A percentile compares a stretch with the other conserved stretches of the same genome.
These are phyloP conservation scores for Solanum boliviense DNA, from an alignment of 257 asterid genomes.

Conservation along the genomic window DNA sequence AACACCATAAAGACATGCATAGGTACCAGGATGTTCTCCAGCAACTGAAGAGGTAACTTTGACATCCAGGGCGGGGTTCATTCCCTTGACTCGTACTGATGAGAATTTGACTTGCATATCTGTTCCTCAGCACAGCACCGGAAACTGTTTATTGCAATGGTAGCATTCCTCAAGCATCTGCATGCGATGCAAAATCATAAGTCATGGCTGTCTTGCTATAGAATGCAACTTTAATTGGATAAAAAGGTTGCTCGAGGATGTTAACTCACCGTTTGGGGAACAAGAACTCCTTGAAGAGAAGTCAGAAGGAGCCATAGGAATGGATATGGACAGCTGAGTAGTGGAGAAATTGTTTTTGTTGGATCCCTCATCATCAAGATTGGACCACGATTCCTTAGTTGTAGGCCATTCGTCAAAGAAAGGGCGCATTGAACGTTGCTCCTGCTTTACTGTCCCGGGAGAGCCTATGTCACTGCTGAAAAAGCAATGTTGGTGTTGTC, in stretches of 20 bases:
- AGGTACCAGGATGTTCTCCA: neutral
- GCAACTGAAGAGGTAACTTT: neutral
- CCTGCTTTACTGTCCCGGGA: slow-evolving; percentile 40
- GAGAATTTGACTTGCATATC: neutral
- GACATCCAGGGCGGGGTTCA: neutral
- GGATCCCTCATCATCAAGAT: slow-evolving; percentile 45
- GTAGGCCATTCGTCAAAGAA: slow-evolving; percentile 93
- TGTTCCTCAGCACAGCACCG: neutral
- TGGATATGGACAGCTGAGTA: slow-evolving; percentile 78
- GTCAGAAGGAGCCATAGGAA: slow-evolving; percentile 52
- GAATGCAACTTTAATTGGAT: neutral
- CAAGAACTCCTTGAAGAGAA: slow-evolving; percentile 46
- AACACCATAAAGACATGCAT: neutral
- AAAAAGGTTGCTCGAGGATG: neutral
- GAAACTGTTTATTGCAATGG: neutral
- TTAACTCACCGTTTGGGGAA: slow-evolving; percentile 59
- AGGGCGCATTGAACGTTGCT: slow-evolving; percentile 60
- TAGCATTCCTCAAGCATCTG: slow-evolving; percentile 49
- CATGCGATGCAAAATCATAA: neutral
- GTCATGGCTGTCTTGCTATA: neutral
- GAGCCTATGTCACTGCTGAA: slow-evolving; percentile 43
- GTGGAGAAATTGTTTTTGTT: slow-evolving; percentile 53
- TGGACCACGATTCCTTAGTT: slow-evolving; percentile 70
- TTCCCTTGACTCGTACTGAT: neutral
- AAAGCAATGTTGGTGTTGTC: slow-evolving; percentile 63